Evolutionary conservation across 345 rosid genomes (phyloP), one percentile per base, ranked within the genome.

Genomic region (Gossypium anomalum): DNA sequence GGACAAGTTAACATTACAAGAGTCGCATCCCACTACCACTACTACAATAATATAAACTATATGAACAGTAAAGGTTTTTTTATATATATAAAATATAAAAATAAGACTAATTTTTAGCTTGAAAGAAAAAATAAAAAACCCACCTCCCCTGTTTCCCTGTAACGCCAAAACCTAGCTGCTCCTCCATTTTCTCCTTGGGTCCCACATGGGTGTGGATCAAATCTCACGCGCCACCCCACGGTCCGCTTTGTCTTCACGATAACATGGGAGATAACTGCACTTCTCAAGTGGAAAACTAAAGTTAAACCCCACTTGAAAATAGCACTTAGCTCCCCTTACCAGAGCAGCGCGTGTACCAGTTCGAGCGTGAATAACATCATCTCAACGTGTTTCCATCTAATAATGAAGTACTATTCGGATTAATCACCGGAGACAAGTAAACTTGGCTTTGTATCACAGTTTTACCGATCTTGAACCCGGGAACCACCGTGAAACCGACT

Each of bases 401-500:
- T 17, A 7, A 14, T 9, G 67, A 16, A 72, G 74, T 22, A 34
- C 41, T 5, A 34, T 64, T 84, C 74, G 75, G 82, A 52, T 81
- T 70, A 29, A 7, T 38, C 38, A 76, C 85, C 78, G 94, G 94
- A 3, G 87, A 79, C 76, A 87, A 71, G 62, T 90, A 95, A 61
- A 95, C 99, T 75, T 88, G 98, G 79, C 92, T 83, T 84, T 89
- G 98, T 9, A 95, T 75, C 61, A 93, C 87, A 56, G 74, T 83
- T 41, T 73, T 82, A 10, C 93, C 94, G 45, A 95, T 87, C 87
- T 89, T 91, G 85, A 95, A 91, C 45, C 99, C 99, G 16, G 99
- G 98, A 55, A 90, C 93, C 78, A 95, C 96, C 74, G 98, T 91
- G 76, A 93, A 93, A 62, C 89, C 83, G 66, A 95, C 99, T 81